Conservation (phyloP, 164 flowering plant genomes). For the Aristolochia fimbriata region DNA sequence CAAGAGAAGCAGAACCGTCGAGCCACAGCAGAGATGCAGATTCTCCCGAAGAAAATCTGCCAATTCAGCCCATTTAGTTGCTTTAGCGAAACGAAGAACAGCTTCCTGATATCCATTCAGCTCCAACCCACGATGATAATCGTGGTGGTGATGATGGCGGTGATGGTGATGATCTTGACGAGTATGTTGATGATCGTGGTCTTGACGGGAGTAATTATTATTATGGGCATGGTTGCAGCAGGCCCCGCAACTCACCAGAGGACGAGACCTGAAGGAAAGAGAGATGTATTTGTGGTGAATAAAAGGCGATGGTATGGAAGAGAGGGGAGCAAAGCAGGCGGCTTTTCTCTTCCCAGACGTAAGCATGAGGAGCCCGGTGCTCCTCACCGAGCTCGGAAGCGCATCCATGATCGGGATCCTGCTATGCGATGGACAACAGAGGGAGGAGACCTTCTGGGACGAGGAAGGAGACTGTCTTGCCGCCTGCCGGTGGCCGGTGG, state of each 20-base stretch:
- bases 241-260: neutral
- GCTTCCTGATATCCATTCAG: constrained; percentile 43
- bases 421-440: too few species aligned
- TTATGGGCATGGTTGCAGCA: neutral
- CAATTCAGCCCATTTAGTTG: constrained; percentile 50
- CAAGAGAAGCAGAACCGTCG: constrained; percentile 53
- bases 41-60: constrained; percentile 78
- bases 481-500: neutral
- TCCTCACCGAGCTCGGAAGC: constrained; percentile 4
- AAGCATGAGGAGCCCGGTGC: constrained; percentile 2
- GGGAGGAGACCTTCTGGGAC: too few species aligned
- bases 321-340: constrained; percentile 1
- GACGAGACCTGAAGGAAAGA: too few species aligned
- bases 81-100: constrained; percentile 46
- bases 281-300: neutral
- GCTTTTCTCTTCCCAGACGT: neutral
- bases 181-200: constrained; percentile 7
- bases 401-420: constrained; percentile 2
- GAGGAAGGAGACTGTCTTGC: neutral
- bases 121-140: constrained; percentile 22
- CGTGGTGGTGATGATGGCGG: constrained; percentile 23
- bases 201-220: constrained; percentile 13
- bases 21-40: constrained; percentile 67
- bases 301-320: constrained; percentile 2
- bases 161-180: constrained; percentile 19